Evolutionary conservation across 2,329 filamentous ascomycete species (phyloP).

Genomic region (Alternaria incomplexa): DNA sequence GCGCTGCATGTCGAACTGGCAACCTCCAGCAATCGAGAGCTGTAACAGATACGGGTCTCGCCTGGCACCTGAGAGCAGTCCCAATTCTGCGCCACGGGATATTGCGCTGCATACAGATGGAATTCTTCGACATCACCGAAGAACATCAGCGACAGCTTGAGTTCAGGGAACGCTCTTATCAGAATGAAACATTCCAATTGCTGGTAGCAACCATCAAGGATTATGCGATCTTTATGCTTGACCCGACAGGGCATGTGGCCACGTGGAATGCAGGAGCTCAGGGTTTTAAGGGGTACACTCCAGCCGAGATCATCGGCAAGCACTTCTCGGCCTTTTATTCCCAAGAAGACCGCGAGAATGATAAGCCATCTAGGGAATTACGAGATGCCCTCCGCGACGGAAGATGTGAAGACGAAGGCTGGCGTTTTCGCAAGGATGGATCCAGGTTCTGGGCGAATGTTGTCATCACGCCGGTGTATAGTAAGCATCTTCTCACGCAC

Average conservation of each 20-base stretch:
- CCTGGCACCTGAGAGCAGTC: conserved; percentile 49
- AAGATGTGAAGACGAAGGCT: conserved; percentile 65
- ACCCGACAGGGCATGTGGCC: conserved; percentile 60
- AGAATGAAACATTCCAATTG: conserved; percentile 64
- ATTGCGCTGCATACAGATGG: conserved; percentile 53
- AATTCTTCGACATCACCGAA: conserved; percentile 49
- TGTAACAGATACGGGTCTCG: conserved; percentile 27
- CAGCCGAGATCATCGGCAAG: conserved; percentile 62
- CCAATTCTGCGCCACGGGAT: conserved; percentile 52
- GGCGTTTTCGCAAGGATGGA: conserved; percentile 66
- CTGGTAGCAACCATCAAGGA: conserved; percentile 67
- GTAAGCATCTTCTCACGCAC: neutral
- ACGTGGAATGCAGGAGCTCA: conserved; percentile 66
- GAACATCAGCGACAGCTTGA: conserved; percentile 44
- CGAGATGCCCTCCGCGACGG: conserved; percentile 61
- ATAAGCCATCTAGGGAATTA: conserved; percentile 61
- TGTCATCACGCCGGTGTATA: conserved; percentile 63
- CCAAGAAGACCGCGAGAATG: conserved; percentile 55
- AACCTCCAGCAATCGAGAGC: conserved; percentile 45
- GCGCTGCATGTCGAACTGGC: conserved; percentile 46
- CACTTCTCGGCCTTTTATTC: conserved; percentile 66
- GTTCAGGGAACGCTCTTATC: conserved; percentile 53
- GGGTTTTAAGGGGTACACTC: conserved; percentile 62
- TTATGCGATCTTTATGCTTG: conserved; percentile 68
- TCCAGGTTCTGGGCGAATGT: conserved; percentile 66